Percentiles rank a stretch among this genome's conserved stretches.
Conservation (phyloP, 2,329 filamentous ascomycete species). For the Gaeumannomyces tritici region DNA sequence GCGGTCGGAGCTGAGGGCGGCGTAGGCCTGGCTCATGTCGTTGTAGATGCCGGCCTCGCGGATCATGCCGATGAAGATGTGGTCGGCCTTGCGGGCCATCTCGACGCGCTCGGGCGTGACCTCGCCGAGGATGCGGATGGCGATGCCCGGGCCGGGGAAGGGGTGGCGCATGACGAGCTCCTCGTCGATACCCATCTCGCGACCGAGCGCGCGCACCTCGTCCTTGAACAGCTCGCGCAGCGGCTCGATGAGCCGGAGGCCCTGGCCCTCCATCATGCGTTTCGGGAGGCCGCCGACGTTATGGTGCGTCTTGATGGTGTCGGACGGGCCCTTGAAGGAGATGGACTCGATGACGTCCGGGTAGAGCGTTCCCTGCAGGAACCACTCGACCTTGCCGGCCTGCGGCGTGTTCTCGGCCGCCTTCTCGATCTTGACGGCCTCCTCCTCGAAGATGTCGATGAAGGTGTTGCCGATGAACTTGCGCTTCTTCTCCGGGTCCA, state of each 20-base stretch:
- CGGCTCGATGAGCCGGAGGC: slow-evolving; percentile 66
- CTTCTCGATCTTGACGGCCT: slow-evolving; percentile 61
- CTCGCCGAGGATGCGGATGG: slow-evolving; percentile 74
- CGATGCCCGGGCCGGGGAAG: slow-evolving; percentile 42
- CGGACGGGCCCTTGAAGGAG: slow-evolving; percentile 34
- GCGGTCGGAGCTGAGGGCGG: slow-evolving; percentile 31
- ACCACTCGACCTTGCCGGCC: slow-evolving; percentile 73
- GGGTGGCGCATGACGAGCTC: slow-evolving; percentile 63
- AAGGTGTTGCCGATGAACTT: slow-evolving; percentile 76
- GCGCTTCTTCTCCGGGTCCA: slow-evolving; percentile 59
- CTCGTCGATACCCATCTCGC: slow-evolving; percentile 59
- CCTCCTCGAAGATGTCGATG: slow-evolving; percentile 65
- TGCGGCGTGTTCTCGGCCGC: slow-evolving; percentile 55
- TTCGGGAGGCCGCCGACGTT: slow-evolving; percentile 32
- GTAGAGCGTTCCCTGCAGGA: slow-evolving; percentile 81
- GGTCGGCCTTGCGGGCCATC: slow-evolving; percentile 68
- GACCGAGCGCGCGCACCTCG: slow-evolving; percentile 63
- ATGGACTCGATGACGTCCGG: slow-evolving; percentile 38
- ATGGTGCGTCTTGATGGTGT: slow-evolving; percentile 42
- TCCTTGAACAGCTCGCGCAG: slow-evolving; percentile 69
- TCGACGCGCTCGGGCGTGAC: slow-evolving; percentile 70
- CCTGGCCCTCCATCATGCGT: slow-evolving; percentile 23
- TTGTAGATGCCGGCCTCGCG: slow-evolving; percentile 62
- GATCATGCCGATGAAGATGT: slow-evolving; percentile 73
- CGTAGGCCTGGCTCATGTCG: slow-evolving; percentile 43